phyloP scores from a whole-genome alignment of 495 filamentous ascomycete genomes.

The Aspergillus kassunensis region DNA sequence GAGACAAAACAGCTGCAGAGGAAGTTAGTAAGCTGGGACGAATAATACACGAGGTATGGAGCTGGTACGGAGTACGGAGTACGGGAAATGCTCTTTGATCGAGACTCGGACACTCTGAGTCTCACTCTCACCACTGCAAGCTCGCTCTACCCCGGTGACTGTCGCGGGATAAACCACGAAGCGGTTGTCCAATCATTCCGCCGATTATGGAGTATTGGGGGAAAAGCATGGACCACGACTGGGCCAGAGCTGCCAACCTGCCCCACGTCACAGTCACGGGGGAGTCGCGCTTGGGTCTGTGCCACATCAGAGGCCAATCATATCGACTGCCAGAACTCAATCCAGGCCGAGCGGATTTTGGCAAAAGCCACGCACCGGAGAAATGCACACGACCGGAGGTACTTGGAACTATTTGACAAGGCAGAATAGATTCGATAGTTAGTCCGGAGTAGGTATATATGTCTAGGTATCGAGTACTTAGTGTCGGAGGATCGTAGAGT shows the following conservation, averaged over 20 bases:
- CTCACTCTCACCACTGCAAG: background rate
- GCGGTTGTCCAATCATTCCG: background rate
- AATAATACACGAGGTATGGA: background rate
- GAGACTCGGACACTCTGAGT: no score
- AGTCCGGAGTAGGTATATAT: no score
- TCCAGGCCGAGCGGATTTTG: background rate
- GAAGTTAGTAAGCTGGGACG: slow-evolving; percentile 11
- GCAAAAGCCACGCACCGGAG: slow-evolving; percentile 10
- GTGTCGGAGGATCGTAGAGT: no score
- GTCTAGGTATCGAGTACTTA: no score
- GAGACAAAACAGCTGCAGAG: slow-evolving; percentile 5
- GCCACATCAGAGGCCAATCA: slow-evolving; percentile 7
- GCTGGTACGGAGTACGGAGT: background rate
- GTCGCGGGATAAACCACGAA: slow-evolving; percentile 20
- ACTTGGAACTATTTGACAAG: no score
- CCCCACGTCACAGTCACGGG: slow-evolving; percentile 18
- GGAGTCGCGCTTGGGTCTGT: slow-evolving; percentile 12
- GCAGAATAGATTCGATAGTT: no score
- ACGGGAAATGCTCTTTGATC: background rate
- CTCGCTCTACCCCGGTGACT: slow-evolving; percentile 17
- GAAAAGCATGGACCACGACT: slow-evolving; percentile 23
- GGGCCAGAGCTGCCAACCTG: slow-evolving; percentile 17
- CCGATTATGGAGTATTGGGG: background rate
- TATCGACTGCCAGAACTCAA: background rate
- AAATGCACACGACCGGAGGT: background rate